Conservation (phyloP, 331 rosid genomes). For the Telfairia occidentalis region DNA sequence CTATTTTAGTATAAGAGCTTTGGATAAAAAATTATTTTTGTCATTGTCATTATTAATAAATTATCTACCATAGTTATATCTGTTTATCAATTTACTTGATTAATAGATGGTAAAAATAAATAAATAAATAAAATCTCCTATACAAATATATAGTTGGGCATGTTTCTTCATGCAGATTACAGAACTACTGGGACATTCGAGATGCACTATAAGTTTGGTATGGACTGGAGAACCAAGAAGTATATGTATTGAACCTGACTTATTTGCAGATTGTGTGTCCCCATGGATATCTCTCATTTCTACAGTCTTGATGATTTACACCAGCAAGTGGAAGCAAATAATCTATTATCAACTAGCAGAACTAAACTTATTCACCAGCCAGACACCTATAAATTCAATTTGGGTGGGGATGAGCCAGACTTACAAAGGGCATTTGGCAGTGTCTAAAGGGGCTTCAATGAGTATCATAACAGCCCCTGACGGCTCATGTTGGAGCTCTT, state of each 20-base stretch:
- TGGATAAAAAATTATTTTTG: not conserved
- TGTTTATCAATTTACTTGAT: no score
- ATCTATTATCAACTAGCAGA: not conserved
- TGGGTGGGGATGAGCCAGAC: not conserved
- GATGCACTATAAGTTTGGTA: not conserved
- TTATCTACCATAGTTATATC: no score
- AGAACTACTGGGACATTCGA: not conserved
- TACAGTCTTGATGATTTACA: not conserved
- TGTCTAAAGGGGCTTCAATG: not conserved
- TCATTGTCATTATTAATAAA: no score
- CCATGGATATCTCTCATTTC: not conserved
- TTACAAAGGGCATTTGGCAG: not conserved
- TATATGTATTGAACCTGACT: not conserved
- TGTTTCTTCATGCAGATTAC: not conserved
- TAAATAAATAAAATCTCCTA: not conserved
- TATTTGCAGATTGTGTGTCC: not conserved
- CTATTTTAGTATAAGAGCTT: not conserved
- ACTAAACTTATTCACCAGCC: not conserved
- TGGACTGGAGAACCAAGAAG: not conserved
- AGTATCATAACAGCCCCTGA: no score
- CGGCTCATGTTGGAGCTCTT: not conserved
- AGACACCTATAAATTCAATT: not conserved
- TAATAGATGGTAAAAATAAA: not conserved
- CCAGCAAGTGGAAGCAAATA: not conserved
- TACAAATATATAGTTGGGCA: not conserved